These are phyloP conservation scores for Pythium vanterpoolii DNA, from an alignment of 352 stramenopile species.

Conservation along the genomic window DNA sequence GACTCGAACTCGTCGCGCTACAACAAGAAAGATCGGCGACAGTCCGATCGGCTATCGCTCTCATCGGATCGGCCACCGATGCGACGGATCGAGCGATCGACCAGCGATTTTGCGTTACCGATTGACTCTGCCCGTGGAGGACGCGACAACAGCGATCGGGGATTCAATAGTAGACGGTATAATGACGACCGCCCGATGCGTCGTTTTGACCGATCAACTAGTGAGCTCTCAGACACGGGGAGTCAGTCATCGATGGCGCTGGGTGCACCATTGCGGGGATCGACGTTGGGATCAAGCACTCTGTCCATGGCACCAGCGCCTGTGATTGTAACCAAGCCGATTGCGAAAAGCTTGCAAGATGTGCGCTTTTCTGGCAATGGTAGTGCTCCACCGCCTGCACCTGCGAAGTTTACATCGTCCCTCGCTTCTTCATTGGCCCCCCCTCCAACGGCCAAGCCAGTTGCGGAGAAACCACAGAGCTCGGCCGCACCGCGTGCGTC, in stretches of 20 bases:
- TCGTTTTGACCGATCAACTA: slow-evolving; percentile 18
- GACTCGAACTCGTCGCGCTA: slow-evolving; percentile 13
- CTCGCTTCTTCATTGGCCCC: background rate
- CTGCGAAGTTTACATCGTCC: slow-evolving; percentile 1
- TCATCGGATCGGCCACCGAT: slow-evolving; percentile 8
- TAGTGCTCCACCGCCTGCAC: background rate
- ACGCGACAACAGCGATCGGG: background rate
- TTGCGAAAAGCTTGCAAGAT: slow-evolving; percentile 50
- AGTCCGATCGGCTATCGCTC: slow-evolving; percentile 9
- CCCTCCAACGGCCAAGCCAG: background rate
- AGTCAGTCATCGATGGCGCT: slow-evolving; percentile 3
- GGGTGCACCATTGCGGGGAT: slow-evolving; percentile 4
- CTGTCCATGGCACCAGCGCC: slow-evolving; percentile 18
- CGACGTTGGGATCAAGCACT: slow-evolving; percentile 12
- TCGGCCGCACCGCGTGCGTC: background rate
- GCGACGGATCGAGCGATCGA: slow-evolving; percentile 10
- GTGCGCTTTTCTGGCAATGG: slow-evolving; percentile 28
- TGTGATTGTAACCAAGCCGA: slow-evolving; percentile 21
- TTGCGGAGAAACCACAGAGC: background rate
- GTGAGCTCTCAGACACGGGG: slow-evolving; percentile 11
- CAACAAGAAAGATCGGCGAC: slow-evolving; percentile 11
- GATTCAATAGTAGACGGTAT: background rate
- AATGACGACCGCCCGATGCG: slow-evolving; percentile 8
- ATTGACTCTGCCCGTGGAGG: background rate
- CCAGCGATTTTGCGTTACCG: slow-evolving; percentile 4